Evolutionary conservation across 306 rosid species (phyloP), one percentile per base, ranked within the genome.

Genomic region (Nissolia schottii): DNA sequence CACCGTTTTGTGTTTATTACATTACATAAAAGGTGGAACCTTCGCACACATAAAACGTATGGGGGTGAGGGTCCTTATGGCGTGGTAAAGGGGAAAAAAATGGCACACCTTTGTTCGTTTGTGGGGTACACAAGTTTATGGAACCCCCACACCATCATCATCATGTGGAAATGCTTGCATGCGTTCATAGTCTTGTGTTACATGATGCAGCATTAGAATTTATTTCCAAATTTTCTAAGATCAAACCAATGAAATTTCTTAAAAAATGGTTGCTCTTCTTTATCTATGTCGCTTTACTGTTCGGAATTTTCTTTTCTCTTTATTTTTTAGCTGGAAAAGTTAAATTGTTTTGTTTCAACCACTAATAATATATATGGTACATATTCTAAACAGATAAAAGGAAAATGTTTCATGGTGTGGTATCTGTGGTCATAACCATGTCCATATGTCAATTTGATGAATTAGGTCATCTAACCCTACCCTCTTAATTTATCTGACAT

Each of bases 121-220:
- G 1, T n/a, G 24, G 13, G 38, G 14, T 38, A 34, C 48, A 62
- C 29, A n/a, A 18, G 50, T 64, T 27, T 31, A 24, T 59, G 65
- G 64, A 61, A 60, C 75, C n/a, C n/a, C n/a, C n/a, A n/a, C n/a
- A n/a, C n/a, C n/a, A 49, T 65, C 14, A 56, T 77, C 76, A 24
- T 43, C 59, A 67, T 67, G 72, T 49, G 4, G 10, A 2, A 51
- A 12, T 45, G 13, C 51, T 56, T 34, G 12, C 57, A 58, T 51
- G 25, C 49, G 25, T 54, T 37, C 74, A 66, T 55, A 29, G 9
- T n/a, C n/a, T n/a, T n/a, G n/a, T 19, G 23, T 50, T 29, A 19
- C 15, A 7, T 4, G 14, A 25, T 13, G 54, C 48, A 22, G 1
- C 4, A 15, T 32, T 12, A 54, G 3, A 9, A 18, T 7, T 27